Evolutionary conservation across 2,329 filamentous ascomycete species (phyloP), one percentile per base, ranked within the genome.

Genomic region (Aspergillus quadricinctus): DNA sequence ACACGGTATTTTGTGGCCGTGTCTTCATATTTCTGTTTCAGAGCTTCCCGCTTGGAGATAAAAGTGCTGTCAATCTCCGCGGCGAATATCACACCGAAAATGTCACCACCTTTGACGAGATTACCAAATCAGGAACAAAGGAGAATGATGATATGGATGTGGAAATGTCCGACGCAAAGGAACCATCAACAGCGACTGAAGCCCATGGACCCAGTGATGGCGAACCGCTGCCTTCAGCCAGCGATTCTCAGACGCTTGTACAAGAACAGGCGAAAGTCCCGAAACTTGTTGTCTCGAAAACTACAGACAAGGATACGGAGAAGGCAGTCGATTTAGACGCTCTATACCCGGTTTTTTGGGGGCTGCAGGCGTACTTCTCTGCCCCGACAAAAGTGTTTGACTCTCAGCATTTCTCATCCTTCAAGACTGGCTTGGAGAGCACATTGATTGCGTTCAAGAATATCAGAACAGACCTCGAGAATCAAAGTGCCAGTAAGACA

Each of bases 21-120:
- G 94, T 99, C 27, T 97, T 97, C 74, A 97, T 99, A 61, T 99
- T 97, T 74, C 85, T 99, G 70, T 99, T 97, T 74, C 94, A 99
- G 72, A 96, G 92, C 72, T 97, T 99, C 68, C 94, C 94, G 1
- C 80, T 99, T 0, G 93, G 93, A 31, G 95, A 99, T 74, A 94
- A 93, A 71, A 97, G 94, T 71, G 97, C 94, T 0, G 94, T 99
- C 50, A 99, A 99, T 69, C 81, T 97, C 41, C 85, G 94, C 52
- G 94, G 94, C 64, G 93, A 97, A 76, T 99, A 94, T 64, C 94
- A 99, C 68, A 85, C 89, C 27, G 94, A 97, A 67, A 99, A 99
- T 78, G 84, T 92, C 54, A 99, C 95, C 1, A 86, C 84, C 0
- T 99, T 86, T 67, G 90, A 96, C 67, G 81, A 86, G 35, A 75